Evolutionary conservation across 225 moss, liverwort and hornwort species (phyloP).

Genomic region (Climacium dendroides): DNA sequence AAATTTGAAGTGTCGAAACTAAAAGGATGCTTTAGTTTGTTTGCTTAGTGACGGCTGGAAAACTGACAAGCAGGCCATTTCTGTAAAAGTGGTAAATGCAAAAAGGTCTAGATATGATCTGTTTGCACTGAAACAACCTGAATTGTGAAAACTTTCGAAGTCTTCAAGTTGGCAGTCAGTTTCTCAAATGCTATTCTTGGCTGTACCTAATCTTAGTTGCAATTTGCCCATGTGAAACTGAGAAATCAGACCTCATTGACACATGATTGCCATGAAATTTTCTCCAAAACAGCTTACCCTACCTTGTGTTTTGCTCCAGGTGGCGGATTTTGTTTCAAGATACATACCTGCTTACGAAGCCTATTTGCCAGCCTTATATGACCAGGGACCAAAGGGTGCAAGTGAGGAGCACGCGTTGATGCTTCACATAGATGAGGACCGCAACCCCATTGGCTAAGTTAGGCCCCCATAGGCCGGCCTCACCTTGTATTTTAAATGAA

Average conservation of each 20-base stretch:
- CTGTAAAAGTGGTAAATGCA: background rate
- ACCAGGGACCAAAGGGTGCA: conserved; percentile 33
- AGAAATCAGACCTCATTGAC: background rate
- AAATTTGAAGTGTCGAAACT: background rate
- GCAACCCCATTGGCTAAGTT: conserved; percentile 41
- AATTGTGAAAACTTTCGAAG: background rate
- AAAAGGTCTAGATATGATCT: background rate
- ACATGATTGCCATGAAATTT: background rate
- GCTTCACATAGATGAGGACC: conserved; percentile 47
- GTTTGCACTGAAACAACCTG: background rate
- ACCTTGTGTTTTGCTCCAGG: conserved; percentile 11
- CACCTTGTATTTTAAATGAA: background rate
- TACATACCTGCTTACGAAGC: conserved; percentile 90
- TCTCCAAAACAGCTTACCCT: background rate
- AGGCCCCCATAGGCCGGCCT: background rate
- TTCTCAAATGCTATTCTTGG: background rate
- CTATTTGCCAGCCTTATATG: conserved; percentile 68
- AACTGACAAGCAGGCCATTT: background rate
- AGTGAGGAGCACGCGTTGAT: conserved; percentile 27
- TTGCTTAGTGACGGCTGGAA: background rate
- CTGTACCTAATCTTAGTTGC: background rate
- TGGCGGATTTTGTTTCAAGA: conserved; percentile 75
- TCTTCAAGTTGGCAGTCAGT: background rate
- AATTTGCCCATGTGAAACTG: background rate
- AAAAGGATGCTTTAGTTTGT: background rate